These are phyloP conservation scores for Mastigamoeba balamuthi DNA, from an alignment of 78 protist species.

Conservation along the genomic window DNA sequence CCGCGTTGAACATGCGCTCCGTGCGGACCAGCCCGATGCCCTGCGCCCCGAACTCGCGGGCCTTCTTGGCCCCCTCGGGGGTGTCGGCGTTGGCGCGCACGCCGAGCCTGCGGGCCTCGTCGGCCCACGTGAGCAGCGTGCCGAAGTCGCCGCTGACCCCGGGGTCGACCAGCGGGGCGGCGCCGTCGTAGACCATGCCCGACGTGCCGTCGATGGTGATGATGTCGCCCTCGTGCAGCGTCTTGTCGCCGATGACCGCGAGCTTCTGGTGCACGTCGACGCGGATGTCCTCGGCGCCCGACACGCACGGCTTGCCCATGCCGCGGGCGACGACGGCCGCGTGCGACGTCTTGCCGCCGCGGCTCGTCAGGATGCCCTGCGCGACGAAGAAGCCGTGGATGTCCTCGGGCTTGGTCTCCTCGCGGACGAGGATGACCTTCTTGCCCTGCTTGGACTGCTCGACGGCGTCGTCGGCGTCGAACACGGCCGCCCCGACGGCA, in stretches of 20 bases:
- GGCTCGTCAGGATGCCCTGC: constrained; percentile 63
- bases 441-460: constrained; percentile 3
- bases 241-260: constrained; percentile 8
- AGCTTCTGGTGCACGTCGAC: constrained; percentile 24
- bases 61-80: constrained; percentile 38
- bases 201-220: constrained; percentile 62
- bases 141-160: constrained; percentile 26
- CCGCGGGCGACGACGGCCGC: constrained; percentile 84
- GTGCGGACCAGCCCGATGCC: constrained; percentile 69
- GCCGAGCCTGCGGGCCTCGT: constrained; percentile 10
- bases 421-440: constrained; percentile 51
- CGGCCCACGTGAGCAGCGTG: constrained; percentile 14
- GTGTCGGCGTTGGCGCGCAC: constrained; percentile 69
- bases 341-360: constrained; percentile 69
- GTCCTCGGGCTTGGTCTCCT: constrained; percentile 77
- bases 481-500: constrained; percentile 35
- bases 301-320: constrained; percentile 66
- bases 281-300: constrained; percentile 33
- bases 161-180: constrained; percentile 9
- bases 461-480: constrained; percentile 30
- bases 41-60: constrained; percentile 26
- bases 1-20: constrained; percentile 75
- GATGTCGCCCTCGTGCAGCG: constrained; percentile 37
- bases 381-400: constrained; percentile 59
- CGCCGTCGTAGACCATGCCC: constrained; percentile 50